Conservation (phyloP, 257 asterid genomes). For the Nicotiana undulata region DNA sequence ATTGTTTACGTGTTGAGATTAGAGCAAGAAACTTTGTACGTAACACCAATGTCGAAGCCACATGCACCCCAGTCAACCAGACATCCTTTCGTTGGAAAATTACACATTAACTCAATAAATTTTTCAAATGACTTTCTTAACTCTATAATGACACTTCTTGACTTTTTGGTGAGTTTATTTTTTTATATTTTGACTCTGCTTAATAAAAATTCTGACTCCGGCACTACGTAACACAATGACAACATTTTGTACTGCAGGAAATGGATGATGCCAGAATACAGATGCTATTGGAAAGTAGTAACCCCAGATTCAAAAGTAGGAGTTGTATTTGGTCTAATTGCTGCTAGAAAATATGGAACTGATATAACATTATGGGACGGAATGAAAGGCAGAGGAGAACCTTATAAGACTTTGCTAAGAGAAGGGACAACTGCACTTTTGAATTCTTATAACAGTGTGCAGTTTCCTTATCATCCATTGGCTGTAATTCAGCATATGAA, state of each 20-base stretch:
- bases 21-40: background rate
- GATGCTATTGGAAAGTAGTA: slow-evolving; percentile 76
- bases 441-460: slow-evolving; percentile 67
- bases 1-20: background rate
- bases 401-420: slow-evolving; percentile 71
- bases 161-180: too few species aligned
- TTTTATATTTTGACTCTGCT: too few species aligned
- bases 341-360: slow-evolving; percentile 60
- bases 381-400: slow-evolving; percentile 75
- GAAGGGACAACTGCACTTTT: slow-evolving; percentile 87
- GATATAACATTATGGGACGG: slow-evolving; percentile 57
- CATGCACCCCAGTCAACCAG: too few species aligned
- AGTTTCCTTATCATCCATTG: slow-evolving; percentile 61
- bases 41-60: too few species aligned
- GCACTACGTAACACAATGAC: background rate
- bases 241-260: slow-evolving; percentile 31
- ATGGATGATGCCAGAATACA: slow-evolving; percentile 72
- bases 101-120: too few species aligned
- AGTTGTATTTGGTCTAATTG: slow-evolving; percentile 55
- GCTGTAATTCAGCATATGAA: slow-evolving; percentile 53
- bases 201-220: too few species aligned
- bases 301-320: slow-evolving; percentile 71
- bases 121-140: too few species aligned
- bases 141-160: too few species aligned
- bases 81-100: too few species aligned